Evolutionary conservation across 345 rosid genomes (phyloP).

Genomic region (Xanthoceras sorbifolium): DNA sequence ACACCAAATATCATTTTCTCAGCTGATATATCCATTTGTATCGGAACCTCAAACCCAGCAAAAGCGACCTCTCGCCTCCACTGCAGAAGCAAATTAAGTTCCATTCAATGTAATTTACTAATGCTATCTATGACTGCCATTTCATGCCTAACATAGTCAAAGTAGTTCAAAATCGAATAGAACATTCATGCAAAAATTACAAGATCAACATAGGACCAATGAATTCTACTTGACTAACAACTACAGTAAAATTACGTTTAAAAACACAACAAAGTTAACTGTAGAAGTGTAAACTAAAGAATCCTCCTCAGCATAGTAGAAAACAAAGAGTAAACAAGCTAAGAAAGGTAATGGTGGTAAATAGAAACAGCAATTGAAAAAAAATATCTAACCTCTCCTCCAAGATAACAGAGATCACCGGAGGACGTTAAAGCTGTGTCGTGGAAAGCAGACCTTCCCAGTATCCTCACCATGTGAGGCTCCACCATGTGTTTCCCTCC

Average conservation of each 20-base stretch:
- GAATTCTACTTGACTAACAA: neutral
- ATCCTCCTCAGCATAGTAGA: too few relatives aligned
- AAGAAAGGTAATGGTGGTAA: too few relatives aligned
- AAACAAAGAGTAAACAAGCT: too few relatives aligned
- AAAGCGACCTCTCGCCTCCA: constrained; percentile 98
- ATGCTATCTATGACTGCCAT: neutral
- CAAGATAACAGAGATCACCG: constrained; percentile 93
- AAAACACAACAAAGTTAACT: neutral
- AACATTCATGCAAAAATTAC: neutral
- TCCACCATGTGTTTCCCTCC: constrained; percentile 99
- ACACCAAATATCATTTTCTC: constrained; percentile 95
- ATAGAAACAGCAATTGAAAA: neutral
- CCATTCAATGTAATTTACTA: constrained; percentile 1
- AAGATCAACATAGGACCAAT: neutral
- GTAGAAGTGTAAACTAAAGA: too few relatives aligned
- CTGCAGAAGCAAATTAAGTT: constrained; percentile 40
- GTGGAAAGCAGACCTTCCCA: constrained; percentile 89
- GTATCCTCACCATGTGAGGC: constrained; percentile 84
- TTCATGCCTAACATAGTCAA: neutral
- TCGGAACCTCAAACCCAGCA: constrained; percentile 95
- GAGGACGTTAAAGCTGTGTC: constrained; percentile 83
- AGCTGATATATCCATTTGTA: constrained; percentile 89
- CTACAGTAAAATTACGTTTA: too few relatives aligned
- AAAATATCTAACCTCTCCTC: constrained; percentile 74
- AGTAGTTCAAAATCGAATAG: neutral